These are phyloP conservation scores for Helminthosporium solani DNA, from an alignment of 2,329 filamentous ascomycete species.

Conservation along the genomic window DNA sequence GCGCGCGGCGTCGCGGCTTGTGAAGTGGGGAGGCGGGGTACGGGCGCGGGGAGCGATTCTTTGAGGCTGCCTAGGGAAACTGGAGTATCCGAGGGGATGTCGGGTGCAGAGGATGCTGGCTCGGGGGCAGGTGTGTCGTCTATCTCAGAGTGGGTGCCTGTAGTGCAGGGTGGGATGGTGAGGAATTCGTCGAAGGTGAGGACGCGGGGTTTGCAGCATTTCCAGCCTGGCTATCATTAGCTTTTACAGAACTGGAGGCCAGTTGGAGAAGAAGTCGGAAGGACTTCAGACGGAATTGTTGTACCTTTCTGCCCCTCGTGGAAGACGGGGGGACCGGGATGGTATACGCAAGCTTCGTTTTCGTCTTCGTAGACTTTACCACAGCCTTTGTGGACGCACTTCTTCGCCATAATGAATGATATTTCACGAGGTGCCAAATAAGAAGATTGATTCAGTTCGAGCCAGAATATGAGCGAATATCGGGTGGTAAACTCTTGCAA, in stretches of 20 bases:
- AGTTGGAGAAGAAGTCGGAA: background rate
- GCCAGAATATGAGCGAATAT: slow-evolving; percentile 9
- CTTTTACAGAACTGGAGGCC: background rate
- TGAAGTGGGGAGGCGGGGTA: slow-evolving; percentile 35
- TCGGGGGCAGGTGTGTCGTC: slow-evolving; percentile 64
- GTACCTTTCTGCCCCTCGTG: slow-evolving; percentile 97
- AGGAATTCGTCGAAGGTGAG: slow-evolving; percentile 99
- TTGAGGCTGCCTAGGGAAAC: slow-evolving; percentile 35
- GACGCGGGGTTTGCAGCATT: slow-evolving; percentile 96
- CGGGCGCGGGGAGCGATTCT: slow-evolving; percentile 33
- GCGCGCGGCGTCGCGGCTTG: slow-evolving; percentile 27
- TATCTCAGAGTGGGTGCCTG: slow-evolving; percentile 86
- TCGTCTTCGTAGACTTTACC: slow-evolving; percentile 82
- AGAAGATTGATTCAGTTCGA: background rate
- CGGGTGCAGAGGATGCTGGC: slow-evolving; percentile 50
- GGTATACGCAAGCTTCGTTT: slow-evolving; percentile 84
- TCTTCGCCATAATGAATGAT: slow-evolving; percentile 62
- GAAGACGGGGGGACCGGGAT: slow-evolving; percentile 86
- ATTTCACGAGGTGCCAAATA: too few relatives aligned
- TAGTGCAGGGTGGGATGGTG: slow-evolving; percentile 85
- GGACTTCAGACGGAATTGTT: slow-evolving; percentile 5
- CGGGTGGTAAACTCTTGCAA: slow-evolving; percentile 15
- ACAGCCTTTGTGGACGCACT: slow-evolving; percentile 96
- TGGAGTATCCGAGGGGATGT: slow-evolving; percentile 42
- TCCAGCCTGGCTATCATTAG: slow-evolving; percentile 70